Percentiles rank a stretch among this genome's conserved stretches.
Evolutionary conservation across 2,329 filamentous ascomycete species (phyloP).

Genomic region (Didymosphaeria variabile): DNA sequence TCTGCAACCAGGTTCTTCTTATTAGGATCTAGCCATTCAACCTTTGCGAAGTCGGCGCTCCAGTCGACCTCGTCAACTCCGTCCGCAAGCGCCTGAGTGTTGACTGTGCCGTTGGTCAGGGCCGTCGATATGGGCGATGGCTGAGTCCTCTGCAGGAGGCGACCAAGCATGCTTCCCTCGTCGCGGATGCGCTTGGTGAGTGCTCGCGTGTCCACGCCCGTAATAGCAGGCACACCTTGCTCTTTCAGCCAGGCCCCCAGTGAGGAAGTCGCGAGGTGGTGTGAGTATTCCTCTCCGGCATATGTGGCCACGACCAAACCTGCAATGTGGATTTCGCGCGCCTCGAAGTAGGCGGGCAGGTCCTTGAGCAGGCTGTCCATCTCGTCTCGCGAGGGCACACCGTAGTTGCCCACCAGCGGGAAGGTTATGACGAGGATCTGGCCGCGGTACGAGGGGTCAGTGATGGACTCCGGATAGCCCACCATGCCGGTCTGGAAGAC

Average conservation of each 20-base stretch:
- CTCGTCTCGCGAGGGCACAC: constrained; percentile 86
- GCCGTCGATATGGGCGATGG: constrained; percentile 32
- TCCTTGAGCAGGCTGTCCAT: constrained; percentile 86
- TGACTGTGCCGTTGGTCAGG: constrained; percentile 52
- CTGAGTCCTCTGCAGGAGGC: constrained; percentile 78
- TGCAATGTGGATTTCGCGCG: constrained; percentile 89
- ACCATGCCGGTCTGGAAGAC: constrained; percentile 99
- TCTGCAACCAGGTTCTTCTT: constrained; percentile 90
- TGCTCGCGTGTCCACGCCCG: constrained; percentile 91
- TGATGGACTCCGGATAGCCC: constrained; percentile 93
- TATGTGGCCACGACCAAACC: constrained; percentile 92
- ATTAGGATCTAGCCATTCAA: constrained; percentile 94
- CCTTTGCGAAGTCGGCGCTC: constrained; percentile 73
- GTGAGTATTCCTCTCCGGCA: constrained; percentile 92
- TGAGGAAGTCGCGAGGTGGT: constrained; percentile 90
- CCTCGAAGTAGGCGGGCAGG: constrained; percentile 92
- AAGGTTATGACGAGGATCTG: constrained; percentile 98
- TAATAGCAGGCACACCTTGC: constrained; percentile 91
- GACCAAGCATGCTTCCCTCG: constrained; percentile 95
- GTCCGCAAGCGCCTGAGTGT: constrained; percentile 44
- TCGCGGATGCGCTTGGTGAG: constrained; percentile 94
- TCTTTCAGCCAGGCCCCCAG: constrained; percentile 96
- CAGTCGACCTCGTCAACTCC: constrained; percentile 53
- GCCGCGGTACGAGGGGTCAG: constrained; percentile 85
- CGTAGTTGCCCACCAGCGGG: constrained; percentile 95